A percentile compares a stretch with the other conserved stretches of the same genome.
These are phyloP conservation scores for Oehlia diaphana DNA, from an alignment of 192 early-diverging fungal species.

Conservation along the genomic window DNA sequence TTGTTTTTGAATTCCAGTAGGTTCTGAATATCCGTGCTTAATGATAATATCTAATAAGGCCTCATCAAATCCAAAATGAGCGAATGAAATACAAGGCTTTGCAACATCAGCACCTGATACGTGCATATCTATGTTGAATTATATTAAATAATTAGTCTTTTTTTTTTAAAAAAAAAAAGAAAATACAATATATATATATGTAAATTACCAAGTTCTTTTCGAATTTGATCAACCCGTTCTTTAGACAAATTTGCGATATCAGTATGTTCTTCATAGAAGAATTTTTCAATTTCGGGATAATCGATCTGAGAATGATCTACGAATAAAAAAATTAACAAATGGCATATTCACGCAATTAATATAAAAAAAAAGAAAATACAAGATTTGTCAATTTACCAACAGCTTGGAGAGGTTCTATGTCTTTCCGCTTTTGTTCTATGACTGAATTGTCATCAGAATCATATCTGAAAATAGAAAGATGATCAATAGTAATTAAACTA, in stretches of 20 bases:
- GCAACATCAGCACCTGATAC: slow-evolving; percentile 64
- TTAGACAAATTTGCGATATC: slow-evolving; percentile 66
- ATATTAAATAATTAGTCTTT: too few relatives aligned
- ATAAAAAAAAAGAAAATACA: too few relatives aligned
- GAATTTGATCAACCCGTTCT: slow-evolving; percentile 54
- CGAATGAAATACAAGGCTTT: slow-evolving; percentile 81
- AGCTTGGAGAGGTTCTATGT: slow-evolving; percentile 63
- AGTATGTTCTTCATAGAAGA: slow-evolving; percentile 76
- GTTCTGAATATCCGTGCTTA: slow-evolving; percentile 66
- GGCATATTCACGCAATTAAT: neutral
- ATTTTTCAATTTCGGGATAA: slow-evolving; percentile 72
- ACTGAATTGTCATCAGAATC: slow-evolving; percentile 34
- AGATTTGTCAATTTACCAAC: slow-evolving; percentile 1
- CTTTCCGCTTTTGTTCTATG: slow-evolving; percentile 48
- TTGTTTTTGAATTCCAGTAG: slow-evolving; percentile 77
- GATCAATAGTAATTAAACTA: neutral
- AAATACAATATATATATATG: neutral
- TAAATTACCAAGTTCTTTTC: slow-evolving; percentile 48
- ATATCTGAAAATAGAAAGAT: slow-evolving; percentile 10
- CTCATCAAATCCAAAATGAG: slow-evolving; percentile 82
- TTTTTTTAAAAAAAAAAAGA: neutral
- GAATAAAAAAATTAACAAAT: neutral
- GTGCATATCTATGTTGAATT: slow-evolving; percentile 50
- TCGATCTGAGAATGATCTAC: slow-evolving; percentile 67
- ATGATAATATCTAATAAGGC: slow-evolving; percentile 60